A percentile compares a stretch with the other conserved stretches of the same genome.
These are phyloP conservation scores for Liriodendron chinense DNA, from an alignment of 164 flowering plant species.

Conservation along the genomic window DNA sequence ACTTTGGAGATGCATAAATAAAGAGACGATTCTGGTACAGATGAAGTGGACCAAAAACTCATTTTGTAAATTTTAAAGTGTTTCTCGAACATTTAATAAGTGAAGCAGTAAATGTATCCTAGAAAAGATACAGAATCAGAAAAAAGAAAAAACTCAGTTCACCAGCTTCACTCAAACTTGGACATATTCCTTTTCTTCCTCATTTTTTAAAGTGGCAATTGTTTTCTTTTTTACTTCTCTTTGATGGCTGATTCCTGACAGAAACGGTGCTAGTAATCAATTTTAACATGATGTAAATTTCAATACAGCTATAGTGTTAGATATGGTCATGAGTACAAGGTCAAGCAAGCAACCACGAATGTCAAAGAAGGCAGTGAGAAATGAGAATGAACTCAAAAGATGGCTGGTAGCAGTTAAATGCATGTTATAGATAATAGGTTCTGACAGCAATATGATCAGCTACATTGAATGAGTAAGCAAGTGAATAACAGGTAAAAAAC, in stretches of 20 bases:
- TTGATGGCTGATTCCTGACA: neutral
- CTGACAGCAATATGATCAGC: neutral
- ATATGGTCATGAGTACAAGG: neutral
- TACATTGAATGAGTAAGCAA: neutral
- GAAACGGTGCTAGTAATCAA: neutral
- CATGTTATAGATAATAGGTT: neutral
- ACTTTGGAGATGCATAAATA: neutral
- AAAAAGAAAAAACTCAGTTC: neutral
- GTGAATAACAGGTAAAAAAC: constrained; percentile 6
- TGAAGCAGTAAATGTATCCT: too few species aligned
- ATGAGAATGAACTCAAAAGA: too few species aligned
- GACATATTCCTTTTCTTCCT: neutral
- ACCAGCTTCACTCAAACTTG: too few species aligned
- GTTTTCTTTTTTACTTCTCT: neutral
- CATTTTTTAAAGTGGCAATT: neutral
- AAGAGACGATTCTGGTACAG: neutral
- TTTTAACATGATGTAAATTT: neutral
- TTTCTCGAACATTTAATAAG: too few species aligned
- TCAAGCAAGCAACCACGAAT: neutral
- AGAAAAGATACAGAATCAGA: neutral
- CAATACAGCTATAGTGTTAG: too few species aligned
- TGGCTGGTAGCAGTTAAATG: neutral
- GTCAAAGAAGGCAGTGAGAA: neutral
- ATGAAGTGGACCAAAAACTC: neutral
- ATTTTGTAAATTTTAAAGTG: too few species aligned